These are phyloP conservation scores for Plasmodium sp. DNA, from an alignment of 169 alveolate species.

Conservation along the genomic window DNA sequence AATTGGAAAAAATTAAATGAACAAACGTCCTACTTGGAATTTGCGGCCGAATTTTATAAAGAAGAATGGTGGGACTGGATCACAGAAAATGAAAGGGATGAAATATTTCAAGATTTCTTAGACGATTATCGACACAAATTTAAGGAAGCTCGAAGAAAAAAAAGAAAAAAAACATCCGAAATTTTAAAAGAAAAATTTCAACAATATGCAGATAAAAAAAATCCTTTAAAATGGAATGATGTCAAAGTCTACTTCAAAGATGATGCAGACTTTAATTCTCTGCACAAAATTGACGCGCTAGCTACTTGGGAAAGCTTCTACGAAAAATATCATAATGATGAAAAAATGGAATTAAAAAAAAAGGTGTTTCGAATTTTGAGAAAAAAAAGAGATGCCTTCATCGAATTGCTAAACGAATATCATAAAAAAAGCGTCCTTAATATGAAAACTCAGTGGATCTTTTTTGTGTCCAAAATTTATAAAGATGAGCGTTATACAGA, in stretches of 20 bases:
- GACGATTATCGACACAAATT: constrained; percentile 79
- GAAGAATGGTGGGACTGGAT: constrained; percentile 90
- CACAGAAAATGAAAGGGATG: constrained; percentile 85
- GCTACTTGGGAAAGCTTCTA: constrained; percentile 81
- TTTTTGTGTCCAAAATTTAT: constrained; percentile 73
- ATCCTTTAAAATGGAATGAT: constrained; percentile 77
- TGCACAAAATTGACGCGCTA: constrained; percentile 79
- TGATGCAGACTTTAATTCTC: constrained; percentile 78
- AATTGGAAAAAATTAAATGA: constrained; percentile 80
- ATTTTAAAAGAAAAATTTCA: constrained; percentile 77
- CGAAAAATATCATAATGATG: constrained; percentile 74
- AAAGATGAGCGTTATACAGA: constrained; percentile 70
- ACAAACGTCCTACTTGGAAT: constrained; percentile 78
- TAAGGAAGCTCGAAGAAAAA: constrained; percentile 75
- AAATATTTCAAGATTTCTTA: constrained; percentile 84
- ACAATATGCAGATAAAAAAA: constrained; percentile 52
- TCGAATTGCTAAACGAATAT: constrained; percentile 80
- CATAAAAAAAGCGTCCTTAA: constrained; percentile 43
- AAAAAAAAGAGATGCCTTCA: constrained; percentile 83
- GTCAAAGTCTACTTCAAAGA: constrained; percentile 75
- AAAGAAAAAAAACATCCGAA: constrained; percentile 72
- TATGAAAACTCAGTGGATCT: constrained; percentile 72
- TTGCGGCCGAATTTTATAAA: constrained; percentile 83
- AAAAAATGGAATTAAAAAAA: constrained; percentile 75
- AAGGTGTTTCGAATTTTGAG: constrained; percentile 80